Base-by-base conservation (phyloP, 768 basidiomycete genomes). In the Chalciporus piperatus region DNA sequence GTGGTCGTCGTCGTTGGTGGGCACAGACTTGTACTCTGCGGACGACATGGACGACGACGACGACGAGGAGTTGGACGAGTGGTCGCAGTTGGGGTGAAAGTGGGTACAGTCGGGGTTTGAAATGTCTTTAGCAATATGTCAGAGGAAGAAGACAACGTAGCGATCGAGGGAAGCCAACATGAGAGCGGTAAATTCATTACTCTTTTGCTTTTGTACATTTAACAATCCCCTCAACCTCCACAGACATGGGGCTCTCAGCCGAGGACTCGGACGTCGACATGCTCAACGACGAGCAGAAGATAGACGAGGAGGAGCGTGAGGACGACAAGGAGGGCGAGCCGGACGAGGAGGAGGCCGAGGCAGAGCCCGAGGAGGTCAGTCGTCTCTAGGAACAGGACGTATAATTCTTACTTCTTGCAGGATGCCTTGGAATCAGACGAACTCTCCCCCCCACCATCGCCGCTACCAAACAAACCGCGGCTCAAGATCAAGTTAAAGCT, bases 401-500 rank as follows among this genome's bases (percentile, higher is more conserved):
- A 17, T 35, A 33, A 14, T 27, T 51, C 22, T 54, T 52, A 22
- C 12, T 4, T 6, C 13, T 1, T 16, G 10, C 47, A 70, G 70
- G 69, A 71, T 47, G 47, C 42, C n/a, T 52, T 64, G 14, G 72
- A 73, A 27, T 66, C 62, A 4, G 71, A 72, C 38, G 71, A 70
- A 13, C 61, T 61, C 5, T 64, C 71, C 4, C 67, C 70, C 12
- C 66, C 71, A n/a, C 61, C 67, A 9, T 62, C 43, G 0, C 62
- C 58, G 3, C 64, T 60, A 0, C 49, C 63, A 2, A 62, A 66
- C 27, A 68, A 73, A 59, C 76, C 78, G 3, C 72, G 76, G 6
- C 74, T 86, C 19, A 83, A 80, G 58, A 85, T 85, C 60, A 85
- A 77, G 63, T 72, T 85, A 41, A 85, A 81, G 59, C 63, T 84